Percentiles rank a stretch among this genome's conserved stretches.
Evolutionary conservation across 2,329 filamentous ascomycete genomes (phyloP).

Genomic region (Talaromyces islandicus): DNA sequence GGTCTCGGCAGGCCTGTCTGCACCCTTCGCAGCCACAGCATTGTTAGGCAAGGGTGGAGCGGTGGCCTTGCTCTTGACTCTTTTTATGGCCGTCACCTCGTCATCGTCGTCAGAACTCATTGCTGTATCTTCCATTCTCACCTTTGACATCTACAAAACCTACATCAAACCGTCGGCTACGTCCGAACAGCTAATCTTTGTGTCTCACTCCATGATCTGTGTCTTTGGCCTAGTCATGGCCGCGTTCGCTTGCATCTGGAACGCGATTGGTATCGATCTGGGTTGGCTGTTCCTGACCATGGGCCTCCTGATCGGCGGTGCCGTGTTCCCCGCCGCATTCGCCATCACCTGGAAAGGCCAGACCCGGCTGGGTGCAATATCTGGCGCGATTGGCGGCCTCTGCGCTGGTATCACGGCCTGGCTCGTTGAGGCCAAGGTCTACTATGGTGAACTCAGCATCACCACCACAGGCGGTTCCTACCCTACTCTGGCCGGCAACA

Average conservation of each 20-base stretch:
- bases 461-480: slow-evolving; percentile 29
- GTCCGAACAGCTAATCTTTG: slow-evolving; percentile 14
- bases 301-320: slow-evolving; percentile 13
- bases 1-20: slow-evolving; percentile 18
- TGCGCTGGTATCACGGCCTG: slow-evolving; percentile 31
- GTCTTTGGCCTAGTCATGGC: slow-evolving; percentile 7
- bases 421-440: slow-evolving; percentile 28
- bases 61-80: slow-evolving; percentile 18
- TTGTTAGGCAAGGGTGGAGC: slow-evolving; percentile 21
- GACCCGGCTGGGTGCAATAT: slow-evolving; percentile 25
- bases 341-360: slow-evolving; percentile 33
- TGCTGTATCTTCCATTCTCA: slow-evolving; percentile 16
- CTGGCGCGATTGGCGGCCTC: slow-evolving; percentile 26
- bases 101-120: slow-evolving; percentile 15
- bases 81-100: slow-evolving; percentile 22
- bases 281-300: too few relatives aligned
- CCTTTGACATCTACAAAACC: slow-evolving; percentile 16
- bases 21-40: slow-evolving; percentile 18
- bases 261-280: too few relatives aligned
- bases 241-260: slow-evolving; percentile 12
- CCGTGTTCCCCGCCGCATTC: slow-evolving; percentile 35
- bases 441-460: slow-evolving; percentile 35
- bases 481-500: slow-evolving; percentile 34
- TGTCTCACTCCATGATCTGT: slow-evolving; percentile 15
- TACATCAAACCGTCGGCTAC: slow-evolving; percentile 14